Evolutionary conservation across 805 yeast genomes (phyloP).

Genomic region (Candida boidinii): DNA sequence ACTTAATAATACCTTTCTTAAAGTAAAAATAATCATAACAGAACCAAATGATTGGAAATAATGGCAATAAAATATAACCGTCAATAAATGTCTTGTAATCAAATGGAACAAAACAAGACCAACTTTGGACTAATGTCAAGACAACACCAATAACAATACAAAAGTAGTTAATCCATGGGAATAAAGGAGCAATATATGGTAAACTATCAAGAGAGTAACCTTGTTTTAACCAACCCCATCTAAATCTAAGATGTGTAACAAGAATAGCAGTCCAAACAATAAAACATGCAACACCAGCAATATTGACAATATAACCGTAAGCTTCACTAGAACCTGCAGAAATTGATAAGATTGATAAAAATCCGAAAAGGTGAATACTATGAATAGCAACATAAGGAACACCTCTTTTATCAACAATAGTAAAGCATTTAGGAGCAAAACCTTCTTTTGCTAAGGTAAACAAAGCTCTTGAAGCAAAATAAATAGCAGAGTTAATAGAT

Average conservation of each 20-base stretch:
- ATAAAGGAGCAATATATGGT: slow-evolving; percentile 26
- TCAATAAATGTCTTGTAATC: slow-evolving; percentile 45
- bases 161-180: slow-evolving; percentile 36
- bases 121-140: slow-evolving; percentile 61
- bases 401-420: slow-evolving; percentile 43
- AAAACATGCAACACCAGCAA: slow-evolving; percentile 56
- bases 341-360: slow-evolving; percentile 45
- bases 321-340: slow-evolving; percentile 51
- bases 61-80: slow-evolving; percentile 53
- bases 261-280: slow-evolving; percentile 55
- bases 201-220: slow-evolving; percentile 11
- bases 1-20: slow-evolving; percentile 21
- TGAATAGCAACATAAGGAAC: slow-evolving; percentile 52
- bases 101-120: slow-evolving; percentile 53
- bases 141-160: slow-evolving; percentile 50
- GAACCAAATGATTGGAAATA: slow-evolving; percentile 33
- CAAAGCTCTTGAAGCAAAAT: slow-evolving; percentile 56
- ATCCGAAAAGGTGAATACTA: slow-evolving; percentile 42
- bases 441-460: slow-evolving; percentile 53
- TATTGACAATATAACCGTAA: slow-evolving; percentile 46
- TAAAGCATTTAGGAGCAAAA: slow-evolving; percentile 49
- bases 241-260: slow-evolving; percentile 43
- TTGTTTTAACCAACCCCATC: slow-evolving; percentile 9
- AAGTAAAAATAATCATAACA: slow-evolving; percentile 11
- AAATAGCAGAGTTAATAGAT: slow-evolving; percentile 59